Percentiles rank a stretch among this genome's conserved stretches.
These are phyloP conservation scores for barrel medic (Medicago truncatula) DNA, from an alignment of 306 rosid genomes.

Conservation along the genomic window MtrunA17r5.0-ANR NC_053043.1:42380501-42381000, in stretches of 20 bases:
- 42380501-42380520: slow-evolving; percentile 84
- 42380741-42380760: background rate
- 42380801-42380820: too few relatives aligned
- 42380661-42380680: background rate
- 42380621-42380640: slow-evolving; percentile 2
- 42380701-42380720: background rate
- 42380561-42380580: slow-evolving; percentile 67
- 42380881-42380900: slow-evolving; percentile 64
- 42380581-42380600: slow-evolving; percentile 57
- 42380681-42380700: background rate
- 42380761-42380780: background rate
- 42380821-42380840: too few relatives aligned
- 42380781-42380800: too few relatives aligned
- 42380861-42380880: slow-evolving; percentile 34
- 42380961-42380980: slow-evolving; percentile 85
- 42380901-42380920: slow-evolving; percentile 64
- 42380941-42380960: slow-evolving; percentile 85
- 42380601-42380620: slow-evolving; percentile 68
- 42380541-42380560: slow-evolving; percentile 71
- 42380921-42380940: slow-evolving; percentile 90
- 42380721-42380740: background rate
- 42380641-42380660: background rate
- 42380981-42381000: slow-evolving; percentile 85
- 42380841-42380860: too few relatives aligned
- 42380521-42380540: slow-evolving; percentile 71